Base-by-base conservation (phyloP, 805 yeast genomes). In the Kodamaea hsintzibuensis region DNA sequence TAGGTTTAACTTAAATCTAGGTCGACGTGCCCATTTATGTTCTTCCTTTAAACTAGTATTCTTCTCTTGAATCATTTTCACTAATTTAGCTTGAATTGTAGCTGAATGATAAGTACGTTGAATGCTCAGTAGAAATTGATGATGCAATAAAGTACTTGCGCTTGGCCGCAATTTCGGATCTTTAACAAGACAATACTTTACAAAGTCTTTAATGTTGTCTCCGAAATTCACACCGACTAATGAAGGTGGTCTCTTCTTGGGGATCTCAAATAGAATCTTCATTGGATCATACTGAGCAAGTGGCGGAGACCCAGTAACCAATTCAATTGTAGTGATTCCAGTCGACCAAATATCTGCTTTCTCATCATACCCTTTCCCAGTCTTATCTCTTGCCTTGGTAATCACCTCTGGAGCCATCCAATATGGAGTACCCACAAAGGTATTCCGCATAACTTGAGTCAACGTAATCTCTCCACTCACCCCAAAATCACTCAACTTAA, bases 341-440 rank as follows among this genome's bases (percentile, higher is more conserved):
- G 91, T 74, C 0, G 97, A 91, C 99, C 99, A 95, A 51, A 95
- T 89, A 66, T 95, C 99, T 1, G 91, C 96, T 63, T 88, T 89
- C 57, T 86, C 88, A 64, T 89, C 81, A 68, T 95, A 91, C 0
- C 95, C 96, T 8, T 71, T 67, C 13, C 51, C 49, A 1, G 45
- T 49, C 30, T 44, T 49, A 12, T 42, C 40, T 8, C 38, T 30
- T 3, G 51, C 45, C 50, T 80, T 67, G 4, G 76, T 67, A 44
- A 95, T 88, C n/a, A 93, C 88, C 67, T 95, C 99, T 0, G 99
- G 99, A 0, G 99, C 99, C 98, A 93, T 92, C 98, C 98, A 92
- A 69, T 83, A 90, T 12, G 98, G 97, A 0, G 98, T 91, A 1
- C 98, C 98, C 50, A 91, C 97, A 77, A 92, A 86, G 0, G 97